phyloP scores from a whole-genome alignment of 2,329 filamentous ascomycete genomes.

The Beauveria scarabaeidicola region DNA sequence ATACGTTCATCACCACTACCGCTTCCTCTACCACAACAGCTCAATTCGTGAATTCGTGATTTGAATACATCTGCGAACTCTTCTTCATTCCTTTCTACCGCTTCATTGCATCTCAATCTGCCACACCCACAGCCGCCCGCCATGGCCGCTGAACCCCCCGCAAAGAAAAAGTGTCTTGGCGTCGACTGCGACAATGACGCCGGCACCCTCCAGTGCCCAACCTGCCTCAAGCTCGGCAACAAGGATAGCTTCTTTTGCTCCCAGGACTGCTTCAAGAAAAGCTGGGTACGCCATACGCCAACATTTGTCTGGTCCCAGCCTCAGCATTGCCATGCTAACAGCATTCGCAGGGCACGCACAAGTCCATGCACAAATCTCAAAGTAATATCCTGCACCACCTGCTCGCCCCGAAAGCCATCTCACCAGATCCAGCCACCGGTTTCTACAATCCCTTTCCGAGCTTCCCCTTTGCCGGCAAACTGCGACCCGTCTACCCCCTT shows the following conservation, averaged over 20 bases:
- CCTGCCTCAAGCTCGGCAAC: constrained; percentile 79
- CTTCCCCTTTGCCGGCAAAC: constrained; percentile 69
- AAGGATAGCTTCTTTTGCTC: constrained; percentile 95
- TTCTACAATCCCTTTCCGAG: constrained; percentile 87
- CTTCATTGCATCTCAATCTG: no score
- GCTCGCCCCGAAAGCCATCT: constrained; percentile 71
- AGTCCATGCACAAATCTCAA: constrained; percentile 62
- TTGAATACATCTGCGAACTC: not conserved
- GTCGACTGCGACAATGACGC: constrained; percentile 81
- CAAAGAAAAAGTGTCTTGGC: constrained; percentile 67
- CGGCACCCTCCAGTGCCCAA: constrained; percentile 82
- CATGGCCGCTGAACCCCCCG: constrained; percentile 41
- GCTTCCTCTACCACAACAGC: not conserved
- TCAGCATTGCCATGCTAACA: constrained; percentile 8
- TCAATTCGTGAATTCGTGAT: not conserved
- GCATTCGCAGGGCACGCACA: constrained; percentile 62
- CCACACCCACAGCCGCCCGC: not conserved
- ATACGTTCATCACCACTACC: not conserved
- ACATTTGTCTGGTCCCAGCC: not conserved
- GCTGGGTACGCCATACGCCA: constrained; percentile 63
- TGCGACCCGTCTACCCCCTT: constrained; percentile 83
- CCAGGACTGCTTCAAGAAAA: constrained; percentile 97
- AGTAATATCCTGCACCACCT: constrained; percentile 65
- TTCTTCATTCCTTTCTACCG: not conserved
- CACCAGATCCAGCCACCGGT: constrained; percentile 85